A percentile compares a stretch with the other conserved stretches of the same genome.
These are phyloP conservation scores for Aspergillus pseudoviridinutans DNA, from an alignment of 2,329 filamentous ascomycete genomes.

Conservation along the genomic window DNA sequence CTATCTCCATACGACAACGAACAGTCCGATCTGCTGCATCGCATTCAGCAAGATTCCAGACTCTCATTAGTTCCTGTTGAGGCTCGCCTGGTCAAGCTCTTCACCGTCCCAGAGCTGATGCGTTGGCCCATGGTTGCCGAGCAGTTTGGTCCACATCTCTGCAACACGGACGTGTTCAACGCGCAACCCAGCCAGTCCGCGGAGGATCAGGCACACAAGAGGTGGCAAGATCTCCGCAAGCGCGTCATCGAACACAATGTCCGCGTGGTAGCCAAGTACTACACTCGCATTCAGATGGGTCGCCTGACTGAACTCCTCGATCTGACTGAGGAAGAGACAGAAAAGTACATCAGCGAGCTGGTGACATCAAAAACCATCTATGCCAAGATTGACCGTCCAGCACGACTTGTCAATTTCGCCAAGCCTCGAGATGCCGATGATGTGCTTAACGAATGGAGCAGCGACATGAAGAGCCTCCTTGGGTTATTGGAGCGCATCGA, in stretches of 20 bases:
- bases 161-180: constrained; percentile 85
- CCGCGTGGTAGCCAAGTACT: constrained; percentile 95
- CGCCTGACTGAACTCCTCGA: constrained; percentile 88
- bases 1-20: constrained; percentile 97
- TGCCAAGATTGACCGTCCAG: constrained; percentile 93
- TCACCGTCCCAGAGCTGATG: constrained; percentile 96
- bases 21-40: constrained; percentile 93
- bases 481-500: constrained; percentile 87
- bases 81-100: constrained; percentile 83
- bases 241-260: constrained; percentile 99
- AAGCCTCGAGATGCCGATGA: constrained; percentile 94
- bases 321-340: constrained; percentile 89
- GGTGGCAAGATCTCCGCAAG: constrained; percentile 95
- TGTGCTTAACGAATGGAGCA: constrained; percentile 96
- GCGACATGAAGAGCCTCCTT: constrained; percentile 92
- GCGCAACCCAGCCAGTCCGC: constrained; percentile 56
- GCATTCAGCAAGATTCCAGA: constrained; percentile 80
- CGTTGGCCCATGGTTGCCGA: constrained; percentile 92
- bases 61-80: constrained; percentile 75
- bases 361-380: constrained; percentile 98
- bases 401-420: constrained; percentile 86
- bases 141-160: constrained; percentile 83
- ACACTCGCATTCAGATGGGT: constrained; percentile 91
- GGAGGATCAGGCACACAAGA: constrained; percentile 75
- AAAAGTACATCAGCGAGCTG: constrained; percentile 97